Base-by-base conservation (phyloP, 2,329 filamentous ascomycete species). In the Epichloe sp. region DNA sequence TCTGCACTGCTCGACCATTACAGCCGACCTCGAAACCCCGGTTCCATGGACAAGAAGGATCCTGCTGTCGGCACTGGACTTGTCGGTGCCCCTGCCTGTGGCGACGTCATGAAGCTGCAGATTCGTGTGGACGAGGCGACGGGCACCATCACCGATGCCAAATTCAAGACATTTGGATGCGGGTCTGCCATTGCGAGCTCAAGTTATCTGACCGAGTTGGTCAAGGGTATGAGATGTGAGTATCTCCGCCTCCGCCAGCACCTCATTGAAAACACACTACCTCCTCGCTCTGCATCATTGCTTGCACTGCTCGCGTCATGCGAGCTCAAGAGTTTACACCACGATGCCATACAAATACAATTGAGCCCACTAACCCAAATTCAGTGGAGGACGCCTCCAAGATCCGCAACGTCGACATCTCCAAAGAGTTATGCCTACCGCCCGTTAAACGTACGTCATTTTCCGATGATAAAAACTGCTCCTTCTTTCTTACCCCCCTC, bases 121-220 rank as follows among this genome's bases (percentile, higher is more conserved):
- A 94, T 93, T 70, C 84, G 88, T 53, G 90, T 96, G 62, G 89
- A 96, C 71, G 86, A 87, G 57, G 77, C 85, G 60, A 88, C 82
- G 62, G 87, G 93, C 68, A 91, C 83, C 60, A 96, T 96, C 66
- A 83, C 83, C 61, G 91, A 96, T 61, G 90, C 95, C 66, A 93
- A 94, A 72, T 96, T 96, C 80, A 96, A 96, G 82, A 96, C 90
- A 0, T 96, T 96, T 65, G 90, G 90, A 48, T 96, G 90, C 67
- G 90, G 90, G 51, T 89, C 84, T 34, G 93, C 93, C 57, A 98
- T 98, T 69, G 93, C 93, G 43, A 94, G 86, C 53, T 58, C 56
- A 15, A 93, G 86, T 64, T 98, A 98, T 67, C 72, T 98, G 62
- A 98, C 93, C 1, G 89, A 95, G 71, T 75, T 98, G 54, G 90